These are phyloP conservation scores for Colletotrichum lentis DNA, from an alignment of 2,329 filamentous ascomycete species.

Conservation along the genomic window DNA sequence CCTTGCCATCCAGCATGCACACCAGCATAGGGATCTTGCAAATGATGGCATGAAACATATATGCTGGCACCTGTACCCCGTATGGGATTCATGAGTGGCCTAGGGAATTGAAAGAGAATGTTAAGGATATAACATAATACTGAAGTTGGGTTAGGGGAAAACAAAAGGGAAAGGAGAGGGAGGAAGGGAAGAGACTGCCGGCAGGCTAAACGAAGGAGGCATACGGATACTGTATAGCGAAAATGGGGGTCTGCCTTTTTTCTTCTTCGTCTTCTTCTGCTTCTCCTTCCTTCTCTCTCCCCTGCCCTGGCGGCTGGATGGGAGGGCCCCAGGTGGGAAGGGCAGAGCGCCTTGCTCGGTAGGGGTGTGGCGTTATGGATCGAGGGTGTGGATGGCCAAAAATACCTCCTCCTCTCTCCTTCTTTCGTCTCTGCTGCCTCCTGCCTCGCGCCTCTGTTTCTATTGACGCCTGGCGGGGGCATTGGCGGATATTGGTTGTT, in stretches of 20 bases:
- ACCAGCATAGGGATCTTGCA: neutral
- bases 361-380: too few relatives aligned
- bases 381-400: too few relatives aligned
- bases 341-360: too few relatives aligned
- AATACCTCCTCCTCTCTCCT: too few relatives aligned
- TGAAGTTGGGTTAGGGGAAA: neutral
- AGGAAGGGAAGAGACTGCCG: conserved; percentile 9
- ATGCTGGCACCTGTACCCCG: too few relatives aligned
- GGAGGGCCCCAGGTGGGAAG: too few relatives aligned
- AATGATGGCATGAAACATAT: too few relatives aligned
- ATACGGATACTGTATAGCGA: conserved; percentile 10
- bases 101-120: neutral
- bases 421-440: too few relatives aligned
- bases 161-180: neutral
- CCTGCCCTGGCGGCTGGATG: neutral
- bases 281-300: conserved; percentile 7
- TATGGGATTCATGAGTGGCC: neutral
- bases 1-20: neutral
- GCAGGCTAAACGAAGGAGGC: conserved; percentile 27
- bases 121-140: neutral
- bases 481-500: neutral
- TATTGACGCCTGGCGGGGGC: too few relatives aligned
- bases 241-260: conserved; percentile 11
- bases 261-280: neutral
- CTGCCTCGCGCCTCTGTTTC: too few relatives aligned